Percentiles rank a stretch among this genome's conserved stretches.
Evolutionary conservation across 768 basidiomycete genomes (phyloP).

Genomic region (Suillus tomentosus): DNA sequence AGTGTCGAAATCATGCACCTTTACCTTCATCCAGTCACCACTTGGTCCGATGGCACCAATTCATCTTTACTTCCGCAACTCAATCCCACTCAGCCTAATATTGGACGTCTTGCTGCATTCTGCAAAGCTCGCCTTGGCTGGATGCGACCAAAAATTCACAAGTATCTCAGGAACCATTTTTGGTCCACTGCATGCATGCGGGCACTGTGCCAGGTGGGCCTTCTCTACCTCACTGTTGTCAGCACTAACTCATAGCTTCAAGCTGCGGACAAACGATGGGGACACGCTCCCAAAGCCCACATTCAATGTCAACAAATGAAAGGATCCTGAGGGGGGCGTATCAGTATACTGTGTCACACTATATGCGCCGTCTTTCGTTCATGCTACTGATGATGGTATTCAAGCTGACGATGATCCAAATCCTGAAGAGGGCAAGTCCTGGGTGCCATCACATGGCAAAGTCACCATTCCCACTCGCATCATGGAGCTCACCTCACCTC

Average conservation of each 20-base stretch:
- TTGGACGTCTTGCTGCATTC: background rate
- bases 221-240: background rate
- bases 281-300: background rate
- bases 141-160: background rate
- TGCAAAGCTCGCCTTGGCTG: background rate
- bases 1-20: background rate
- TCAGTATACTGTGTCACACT: background rate
- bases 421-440: no score
- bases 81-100: background rate
- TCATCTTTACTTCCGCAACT: background rate
- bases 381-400: background rate
- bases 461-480: no score
- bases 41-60: background rate
- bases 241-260: background rate
- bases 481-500: no score
- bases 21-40: background rate
- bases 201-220: conserved; percentile 2
- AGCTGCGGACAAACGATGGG: background rate
- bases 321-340: background rate
- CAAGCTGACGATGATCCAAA: no score
- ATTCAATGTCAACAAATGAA: background rate
- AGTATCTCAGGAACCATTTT: background rate
- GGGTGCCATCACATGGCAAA: no score
- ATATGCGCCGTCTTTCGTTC: background rate
- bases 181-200: conserved; percentile 1